Evolutionary conservation across 2,329 filamentous ascomycete species (phyloP).

Genomic region (Beauveria rudraprayagi): DNA sequence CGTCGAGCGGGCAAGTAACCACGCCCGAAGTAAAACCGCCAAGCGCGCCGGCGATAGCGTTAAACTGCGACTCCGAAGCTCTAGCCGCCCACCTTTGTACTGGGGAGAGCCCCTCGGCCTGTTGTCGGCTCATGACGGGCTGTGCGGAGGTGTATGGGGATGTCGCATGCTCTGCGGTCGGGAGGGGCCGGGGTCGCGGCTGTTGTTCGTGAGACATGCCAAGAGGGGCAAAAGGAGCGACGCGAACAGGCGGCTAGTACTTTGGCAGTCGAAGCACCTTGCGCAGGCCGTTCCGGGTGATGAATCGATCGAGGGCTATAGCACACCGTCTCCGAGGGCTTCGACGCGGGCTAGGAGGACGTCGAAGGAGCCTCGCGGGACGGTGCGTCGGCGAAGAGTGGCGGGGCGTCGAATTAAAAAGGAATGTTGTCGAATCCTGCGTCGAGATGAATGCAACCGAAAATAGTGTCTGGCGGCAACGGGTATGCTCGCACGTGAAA

Average conservation of each 20-base stretch:
- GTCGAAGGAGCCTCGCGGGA: conserved; percentile 14
- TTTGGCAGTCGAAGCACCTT: neutral
- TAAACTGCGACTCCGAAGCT: conserved; percentile 59
- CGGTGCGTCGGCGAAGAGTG: conserved; percentile 3
- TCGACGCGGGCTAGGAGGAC: conserved; percentile 8
- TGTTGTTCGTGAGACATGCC: conserved; percentile 47
- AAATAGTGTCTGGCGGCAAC: neutral
- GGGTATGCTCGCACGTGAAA: neutral
- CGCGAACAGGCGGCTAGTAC: neutral
- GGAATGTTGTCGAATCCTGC: neutral
- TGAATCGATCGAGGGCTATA: neutral
- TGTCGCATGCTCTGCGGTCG: conserved; percentile 30
- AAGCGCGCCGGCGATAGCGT: conserved; percentile 77
- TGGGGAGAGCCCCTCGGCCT: conserved; percentile 28
- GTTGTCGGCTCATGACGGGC: conserved; percentile 11
- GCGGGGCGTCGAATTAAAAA: neutral
- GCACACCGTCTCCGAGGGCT: conserved; percentile 14
- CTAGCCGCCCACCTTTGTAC: conserved; percentile 48
- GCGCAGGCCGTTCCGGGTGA: neutral
- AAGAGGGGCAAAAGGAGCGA: neutral
- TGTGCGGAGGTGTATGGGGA: conserved; percentile 22
- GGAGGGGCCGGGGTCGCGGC: conserved; percentile 22
- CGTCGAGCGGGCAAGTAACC: conserved; percentile 93
- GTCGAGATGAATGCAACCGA: neutral
- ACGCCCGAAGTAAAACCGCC: conserved; percentile 90